Evolutionary conservation across 2,329 filamentous ascomycete genomes (phyloP).

Genomic region (Xylariaceae sp.): DNA sequence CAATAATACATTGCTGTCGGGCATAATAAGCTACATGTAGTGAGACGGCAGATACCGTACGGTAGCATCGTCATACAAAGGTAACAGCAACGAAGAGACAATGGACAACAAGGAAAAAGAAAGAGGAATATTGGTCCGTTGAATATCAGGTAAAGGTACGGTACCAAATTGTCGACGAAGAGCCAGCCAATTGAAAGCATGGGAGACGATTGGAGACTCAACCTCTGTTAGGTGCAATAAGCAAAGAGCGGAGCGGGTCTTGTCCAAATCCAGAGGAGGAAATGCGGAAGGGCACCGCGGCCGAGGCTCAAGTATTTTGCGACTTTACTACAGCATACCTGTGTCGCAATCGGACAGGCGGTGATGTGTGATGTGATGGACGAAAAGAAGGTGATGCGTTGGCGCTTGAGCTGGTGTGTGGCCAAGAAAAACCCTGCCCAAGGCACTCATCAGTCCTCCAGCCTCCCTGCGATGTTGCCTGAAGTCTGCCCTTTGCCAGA

Average conservation of each 20-base stretch:
- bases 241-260: conserved; percentile 6
- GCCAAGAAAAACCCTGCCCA: conserved; percentile 15
- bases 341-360: conserved; percentile 16
- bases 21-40: too few relatives aligned
- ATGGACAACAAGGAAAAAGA: too few relatives aligned
- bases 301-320: conserved; percentile 13
- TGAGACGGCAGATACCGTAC: too few relatives aligned
- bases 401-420: conserved; percentile 15
- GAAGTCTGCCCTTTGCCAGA: conserved; percentile 5
- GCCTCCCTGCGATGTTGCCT: too few relatives aligned
- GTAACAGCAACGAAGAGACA: too few relatives aligned
- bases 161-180: too few relatives aligned
- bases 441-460: background rate
- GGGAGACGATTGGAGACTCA: conserved; percentile 2
- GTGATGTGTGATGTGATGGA: conserved; percentile 20
- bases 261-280: conserved; percentile 1
- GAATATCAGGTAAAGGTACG: too few relatives aligned
- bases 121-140: too few relatives aligned
- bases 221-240: background rate
- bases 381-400: conserved; percentile 17
- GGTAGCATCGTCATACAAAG: too few relatives aligned
- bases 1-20: too few relatives aligned
- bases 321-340: too few relatives aligned
- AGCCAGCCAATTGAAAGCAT: too few relatives aligned
- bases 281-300: conserved; percentile 13